Base-by-base conservation (phyloP, 78 protist genomes). In the Bodo saltans region DNA sequence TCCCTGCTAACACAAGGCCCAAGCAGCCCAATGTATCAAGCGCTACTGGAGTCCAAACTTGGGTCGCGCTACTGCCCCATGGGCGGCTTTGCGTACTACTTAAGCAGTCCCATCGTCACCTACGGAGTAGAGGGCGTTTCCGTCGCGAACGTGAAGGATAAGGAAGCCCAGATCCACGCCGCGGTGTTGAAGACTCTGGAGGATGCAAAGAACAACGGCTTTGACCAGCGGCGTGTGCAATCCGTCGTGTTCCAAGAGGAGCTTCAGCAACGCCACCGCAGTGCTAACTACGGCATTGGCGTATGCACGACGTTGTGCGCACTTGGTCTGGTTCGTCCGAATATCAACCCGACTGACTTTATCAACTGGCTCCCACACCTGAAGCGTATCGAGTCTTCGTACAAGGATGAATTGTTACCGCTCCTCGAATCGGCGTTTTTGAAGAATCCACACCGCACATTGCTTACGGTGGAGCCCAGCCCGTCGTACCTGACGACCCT, bases 121-220 rank as follows among this genome's bases (percentile, higher is more conserved):
- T 39, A 78, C 26, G 90, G 90, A 0, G 71, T 90, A 21, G 79
- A 74, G 68, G 93, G 90, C 33, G 29, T 75, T n/a, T 2, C 8
- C 32, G 21, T 2, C 34, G 12, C 28, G 38, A n/a, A 74, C 4
- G 34, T 39, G 11, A 60, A 83, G 35, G 40, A 3, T 12, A 39
- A 76, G 42, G 72, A 78, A 30, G 12, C n/a, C 28, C 26, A n/a
- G 68, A 79, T 85, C 35, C n/a, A 27, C 42, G 40, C 3, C 32
- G 11, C 76, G 27, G n/a, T n/a, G n/a, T n/a, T n/a, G n/a, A n/a
- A n/a, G n/a, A n/a, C n/a, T n/a, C 17, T 85, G 37, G 25, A 78
- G 37, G 39, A 76, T 23, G 60, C 37, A 1, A 39, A 1, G 37
- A 12, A 78, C 39, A 25, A 85, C 25, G 88, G 88, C 21, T 74